Conservation (phyloP, 2,329 filamentous ascomycete genomes). For the Fusarium oxysporum region DNA sequence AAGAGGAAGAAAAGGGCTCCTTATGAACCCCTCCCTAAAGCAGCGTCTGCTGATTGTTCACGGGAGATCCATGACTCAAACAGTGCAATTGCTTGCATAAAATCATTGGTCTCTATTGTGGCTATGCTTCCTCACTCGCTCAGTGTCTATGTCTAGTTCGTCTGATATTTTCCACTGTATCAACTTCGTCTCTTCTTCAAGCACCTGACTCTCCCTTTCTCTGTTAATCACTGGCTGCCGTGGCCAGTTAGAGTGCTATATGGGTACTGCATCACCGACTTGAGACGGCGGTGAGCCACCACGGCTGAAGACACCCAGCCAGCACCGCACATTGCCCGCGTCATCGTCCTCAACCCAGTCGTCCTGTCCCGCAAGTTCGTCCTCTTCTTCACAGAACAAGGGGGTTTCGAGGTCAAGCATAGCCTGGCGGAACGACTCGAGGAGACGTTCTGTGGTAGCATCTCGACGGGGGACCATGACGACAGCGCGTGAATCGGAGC, state of each 20-base stretch:
- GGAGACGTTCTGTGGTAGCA: conserved; percentile 71
- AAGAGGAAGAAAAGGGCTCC: conserved; percentile 2
- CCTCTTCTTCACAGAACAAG: conserved; percentile 68
- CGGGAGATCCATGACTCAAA: conserved; percentile 30
- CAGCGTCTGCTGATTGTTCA: conserved; percentile 25
- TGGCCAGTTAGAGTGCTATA: background rate
- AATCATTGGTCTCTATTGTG: conserved; percentile 7
- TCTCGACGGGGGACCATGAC: conserved; percentile 86
- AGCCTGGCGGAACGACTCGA: conserved; percentile 69
- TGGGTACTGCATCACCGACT: conserved; percentile 15
- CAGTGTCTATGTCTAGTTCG: conserved; percentile 21
- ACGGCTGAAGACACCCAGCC: conserved; percentile 72
- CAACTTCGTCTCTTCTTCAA: conserved; percentile 5
- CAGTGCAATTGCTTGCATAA: conserved; percentile 8
- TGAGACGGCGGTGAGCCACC: conserved; percentile 43
- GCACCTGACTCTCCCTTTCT: background rate
- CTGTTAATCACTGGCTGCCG: background rate
- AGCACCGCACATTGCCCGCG: conserved; percentile 67
- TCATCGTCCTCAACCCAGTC: conserved; percentile 75
- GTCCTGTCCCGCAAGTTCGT: conserved; percentile 74
- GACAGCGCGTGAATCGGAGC: conserved; percentile 71
- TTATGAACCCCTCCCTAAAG: conserved; percentile 11
- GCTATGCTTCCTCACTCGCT: background rate
- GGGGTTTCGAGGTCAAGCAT: conserved; percentile 65
- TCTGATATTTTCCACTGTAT: background rate